phyloP scores from a whole-genome alignment of 495 filamentous ascomycete genomes.

The Cercophora scortea region DNA sequence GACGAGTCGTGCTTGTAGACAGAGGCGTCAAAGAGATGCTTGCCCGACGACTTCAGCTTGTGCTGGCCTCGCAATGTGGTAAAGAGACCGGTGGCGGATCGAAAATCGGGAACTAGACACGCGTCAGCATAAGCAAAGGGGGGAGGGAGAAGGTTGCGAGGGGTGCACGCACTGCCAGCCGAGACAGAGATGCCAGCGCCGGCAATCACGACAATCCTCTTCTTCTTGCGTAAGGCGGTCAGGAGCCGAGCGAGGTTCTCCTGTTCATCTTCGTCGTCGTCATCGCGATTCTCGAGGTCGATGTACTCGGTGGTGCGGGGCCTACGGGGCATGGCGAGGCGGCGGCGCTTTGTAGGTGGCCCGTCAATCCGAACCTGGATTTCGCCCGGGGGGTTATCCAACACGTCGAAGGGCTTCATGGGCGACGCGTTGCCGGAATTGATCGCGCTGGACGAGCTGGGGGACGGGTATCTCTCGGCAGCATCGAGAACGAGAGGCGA shows the following conservation, averaged over 20 bases:
- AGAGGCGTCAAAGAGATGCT: constrained; percentile 93
- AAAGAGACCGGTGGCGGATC: constrained; percentile 83
- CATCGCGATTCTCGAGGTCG: constrained; percentile 48
- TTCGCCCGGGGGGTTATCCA: constrained; percentile 24
- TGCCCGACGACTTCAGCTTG: constrained; percentile 86
- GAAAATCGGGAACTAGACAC: constrained; percentile 83
- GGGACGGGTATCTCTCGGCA: constrained; percentile 33
- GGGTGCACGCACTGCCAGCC: constrained; percentile 71
- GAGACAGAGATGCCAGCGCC: constrained; percentile 95
- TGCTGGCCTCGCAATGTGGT: constrained; percentile 73
- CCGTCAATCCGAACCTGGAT: constrained; percentile 52
- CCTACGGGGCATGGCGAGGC: constrained; percentile 53
- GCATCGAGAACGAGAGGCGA: constrained; percentile 36
- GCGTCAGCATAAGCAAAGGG: constrained; percentile 15
- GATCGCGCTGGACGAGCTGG: constrained; percentile 28
- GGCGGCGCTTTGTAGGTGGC: constrained; percentile 62
- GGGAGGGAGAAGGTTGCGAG: neutral
- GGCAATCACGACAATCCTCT: constrained; percentile 93
- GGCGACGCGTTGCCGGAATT: constrained; percentile 36
- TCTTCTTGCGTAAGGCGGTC: constrained; percentile 73
- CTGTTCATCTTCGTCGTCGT: constrained; percentile 34
- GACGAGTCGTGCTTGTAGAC: constrained; percentile 87
- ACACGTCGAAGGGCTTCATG: constrained; percentile 21
- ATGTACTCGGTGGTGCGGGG: constrained; percentile 71
- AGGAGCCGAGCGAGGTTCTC: constrained; percentile 58